phyloP scores from a whole-genome alignment of 805 yeast species.

The Hanseniaspora vineae region DNA sequence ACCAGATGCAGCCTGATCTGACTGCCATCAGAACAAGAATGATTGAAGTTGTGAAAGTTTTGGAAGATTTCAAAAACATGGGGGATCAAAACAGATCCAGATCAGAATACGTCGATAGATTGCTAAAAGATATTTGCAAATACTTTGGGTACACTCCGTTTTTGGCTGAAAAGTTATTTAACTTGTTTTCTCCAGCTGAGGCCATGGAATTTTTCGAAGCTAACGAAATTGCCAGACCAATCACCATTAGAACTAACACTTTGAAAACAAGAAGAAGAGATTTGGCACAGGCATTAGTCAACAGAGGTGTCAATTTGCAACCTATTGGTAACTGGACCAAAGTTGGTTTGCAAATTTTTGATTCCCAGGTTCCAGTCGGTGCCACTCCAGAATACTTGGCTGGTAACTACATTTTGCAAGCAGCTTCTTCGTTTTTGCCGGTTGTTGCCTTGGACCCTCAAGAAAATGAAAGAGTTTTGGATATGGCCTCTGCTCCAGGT shows the following conservation, averaged over 20 bases:
- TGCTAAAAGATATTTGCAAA: conserved; percentile 75
- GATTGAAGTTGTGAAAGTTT: conserved; percentile 86
- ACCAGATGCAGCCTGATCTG: conserved; percentile 54
- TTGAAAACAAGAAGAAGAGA: conserved; percentile 90
- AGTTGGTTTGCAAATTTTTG: conserved; percentile 94
- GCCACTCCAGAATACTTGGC: conserved; percentile 98
- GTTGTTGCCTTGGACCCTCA: conserved; percentile 98
- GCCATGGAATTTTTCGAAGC: conserved; percentile 98
- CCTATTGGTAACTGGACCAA: conserved; percentile 98
- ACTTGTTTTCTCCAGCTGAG: conserved; percentile 85
- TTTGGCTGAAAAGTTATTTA: conserved; percentile 87
- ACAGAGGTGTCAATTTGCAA: conserved; percentile 93
- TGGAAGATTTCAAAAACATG: conserved; percentile 74
- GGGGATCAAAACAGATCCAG: conserved; percentile 83
- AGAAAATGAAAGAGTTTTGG: conserved; percentile 87
- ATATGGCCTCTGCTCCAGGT: conserved; percentile 99
- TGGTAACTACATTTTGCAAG: conserved; percentile 95
- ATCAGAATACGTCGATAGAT: conserved; percentile 65
- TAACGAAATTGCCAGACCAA: conserved; percentile 91
- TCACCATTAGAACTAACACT: conserved; percentile 96
- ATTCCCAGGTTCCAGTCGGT: conserved; percentile 98
- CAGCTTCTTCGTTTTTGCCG: conserved; percentile 95
- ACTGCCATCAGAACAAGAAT: conserved; percentile 83
- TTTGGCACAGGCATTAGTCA: conserved; percentile 85
- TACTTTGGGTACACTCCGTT: conserved; percentile 90